Evolutionary conservation across 225 moss, liverwort and hornwort genomes (phyloP).

Genomic region (Marchantia polymorpha): DNA sequence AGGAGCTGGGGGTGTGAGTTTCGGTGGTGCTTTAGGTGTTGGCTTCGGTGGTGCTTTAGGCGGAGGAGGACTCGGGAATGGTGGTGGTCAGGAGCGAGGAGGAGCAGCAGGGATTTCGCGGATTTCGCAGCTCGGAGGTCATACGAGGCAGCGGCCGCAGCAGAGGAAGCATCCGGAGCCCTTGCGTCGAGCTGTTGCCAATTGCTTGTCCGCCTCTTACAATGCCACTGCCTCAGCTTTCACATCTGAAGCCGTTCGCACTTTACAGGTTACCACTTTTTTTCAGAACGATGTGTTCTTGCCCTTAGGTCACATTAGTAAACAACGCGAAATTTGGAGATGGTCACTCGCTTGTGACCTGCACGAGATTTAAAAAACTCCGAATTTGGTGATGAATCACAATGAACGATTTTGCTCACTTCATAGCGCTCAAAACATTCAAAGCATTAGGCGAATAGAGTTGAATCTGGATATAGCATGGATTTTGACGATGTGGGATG

Average conservation of each 20-base stretch:
- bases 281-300: not conserved
- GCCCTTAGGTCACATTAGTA: not conserved
- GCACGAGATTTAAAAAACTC: too few species aligned
- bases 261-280: slow-evolving; percentile 62
- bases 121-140: slow-evolving; percentile 37
- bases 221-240: slow-evolving; percentile 59
- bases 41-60: not conserved
- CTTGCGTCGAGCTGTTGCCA: slow-evolving; percentile 85
- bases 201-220: slow-evolving; percentile 83
- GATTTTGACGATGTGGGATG: not conserved
- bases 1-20: slow-evolving; percentile 11
- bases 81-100: slow-evolving; percentile 21
- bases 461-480: not conserved
- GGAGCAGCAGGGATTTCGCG: slow-evolving; percentile 33
- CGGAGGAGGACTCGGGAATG: slow-evolving; percentile 10
- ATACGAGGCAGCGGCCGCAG: slow-evolving; percentile 72
- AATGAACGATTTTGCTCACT: too few species aligned
- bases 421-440: not conserved
- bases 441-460: not conserved
- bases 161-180: slow-evolving; percentile 97
- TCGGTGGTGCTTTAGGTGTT: slow-evolving; percentile 19
- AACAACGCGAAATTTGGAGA: not conserved
- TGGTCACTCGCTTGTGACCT: not conserved
- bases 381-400: too few species aligned
- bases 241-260: slow-evolving; percentile 93